Evolutionary conservation across 2,329 filamentous ascomycete species (phyloP), one percentile per base, ranked within the genome.

Genomic region (Tympanopsis confertula): DNA sequence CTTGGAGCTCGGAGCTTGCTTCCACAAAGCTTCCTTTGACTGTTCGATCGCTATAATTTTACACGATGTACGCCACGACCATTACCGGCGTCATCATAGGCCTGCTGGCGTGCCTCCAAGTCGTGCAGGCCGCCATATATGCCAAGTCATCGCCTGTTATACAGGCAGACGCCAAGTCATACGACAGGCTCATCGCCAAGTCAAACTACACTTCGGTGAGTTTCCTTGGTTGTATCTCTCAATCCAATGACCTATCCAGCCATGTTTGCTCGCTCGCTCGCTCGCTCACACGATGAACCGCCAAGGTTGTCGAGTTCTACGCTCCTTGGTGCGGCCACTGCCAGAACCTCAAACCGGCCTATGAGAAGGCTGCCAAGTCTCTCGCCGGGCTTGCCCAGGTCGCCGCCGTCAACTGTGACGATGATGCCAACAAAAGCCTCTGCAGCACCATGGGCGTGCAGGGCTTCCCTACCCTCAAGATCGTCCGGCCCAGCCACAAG

Each of bases 271-370:
- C 10, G 17, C 32, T 10, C 10, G 15, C 3, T 20, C 35, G 37
- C 13, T 13, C 20, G 30, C 19, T 20, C 13, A 17, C 36, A 22
- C 28, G 32, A 38, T 37, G 36, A 40, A 40, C 36, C 26, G 13
- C 5, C 15, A 37, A 78, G 71, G 71, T 78, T 35, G 63, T 78
- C 55, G 86, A 88, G 62, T 96, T 96, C 71, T 96, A 94, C 54
- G 89, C 89, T 5, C 89, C 89, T 18, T 96, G 89, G 89, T 96
- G 91, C 53, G 91, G 89, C 30, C 91, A 96, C 63, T 98, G 91
- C 66, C 74, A 94, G 63, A 95, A 83, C 62, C 81, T 98, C 52
- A 88, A 95, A 63, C 89, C 88, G 3, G 85, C 86, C 33, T 98
- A 91, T 62, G 89, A 96, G 60, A 94, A 94, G 61, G 88, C 81